These are phyloP conservation scores for Lactarius sp. DNA, from an alignment of 768 basidiomycete species.

Conservation along the genomic window DNA sequence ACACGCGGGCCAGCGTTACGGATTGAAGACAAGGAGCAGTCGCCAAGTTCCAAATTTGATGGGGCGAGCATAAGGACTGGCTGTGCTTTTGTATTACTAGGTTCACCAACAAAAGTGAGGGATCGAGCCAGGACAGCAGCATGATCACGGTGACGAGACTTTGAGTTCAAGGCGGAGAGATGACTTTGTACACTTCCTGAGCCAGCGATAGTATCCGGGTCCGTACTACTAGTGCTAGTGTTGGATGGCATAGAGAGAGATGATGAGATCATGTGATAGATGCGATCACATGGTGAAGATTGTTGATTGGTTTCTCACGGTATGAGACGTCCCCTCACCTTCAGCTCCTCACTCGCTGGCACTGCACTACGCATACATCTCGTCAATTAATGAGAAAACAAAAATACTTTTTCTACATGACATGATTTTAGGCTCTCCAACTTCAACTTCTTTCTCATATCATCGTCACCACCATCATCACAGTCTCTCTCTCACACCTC, in stretches of 20 bases:
- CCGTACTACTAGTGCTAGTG: background rate
- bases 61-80: too few species aligned
- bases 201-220: background rate
- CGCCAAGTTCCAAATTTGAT: background rate
- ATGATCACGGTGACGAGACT: slow-evolving; percentile 15
- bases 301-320: slow-evolving; percentile 25
- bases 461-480: background rate
- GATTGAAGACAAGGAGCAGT: background rate
- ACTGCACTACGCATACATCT: background rate
- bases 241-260: background rate
- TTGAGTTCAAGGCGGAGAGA: slow-evolving; percentile 11
- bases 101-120: too few species aligned
- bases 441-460: background rate
- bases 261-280: slow-evolving; percentile 11
- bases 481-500: background rate
- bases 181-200: slow-evolving; percentile 21
- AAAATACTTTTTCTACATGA: background rate
- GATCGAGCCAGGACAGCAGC: background rate
- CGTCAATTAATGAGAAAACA: slow-evolving; percentile 2
- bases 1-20: background rate
- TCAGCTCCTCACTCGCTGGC: background rate
- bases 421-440: slow-evolving; percentile 4
- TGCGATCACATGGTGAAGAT: slow-evolving; percentile 21
- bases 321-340: too few species aligned
- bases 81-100: background rate